Conservation (phyloP, 192 early-diverging fungal species). For the Powellomyces hirtus region DNA sequence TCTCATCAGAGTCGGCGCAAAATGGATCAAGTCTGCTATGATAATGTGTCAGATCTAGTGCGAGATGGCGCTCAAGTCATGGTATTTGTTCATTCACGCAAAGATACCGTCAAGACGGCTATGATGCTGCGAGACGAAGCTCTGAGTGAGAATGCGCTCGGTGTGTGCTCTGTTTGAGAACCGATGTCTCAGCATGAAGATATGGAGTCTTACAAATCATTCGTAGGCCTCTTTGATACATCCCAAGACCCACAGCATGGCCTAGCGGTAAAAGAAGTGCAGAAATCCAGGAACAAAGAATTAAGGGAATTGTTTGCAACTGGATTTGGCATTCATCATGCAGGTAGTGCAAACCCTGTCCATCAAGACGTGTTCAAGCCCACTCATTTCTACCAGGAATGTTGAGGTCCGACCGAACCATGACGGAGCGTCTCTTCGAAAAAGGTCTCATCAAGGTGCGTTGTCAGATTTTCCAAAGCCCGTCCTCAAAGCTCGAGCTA, state of each 20-base stretch:
- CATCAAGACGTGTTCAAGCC: neutral
- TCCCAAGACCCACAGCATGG: conserved; percentile 50
- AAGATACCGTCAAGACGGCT: conserved; percentile 96
- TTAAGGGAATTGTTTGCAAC: conserved; percentile 78
- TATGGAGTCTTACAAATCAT: too few relatives aligned
- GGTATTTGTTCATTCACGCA: conserved; percentile 99
- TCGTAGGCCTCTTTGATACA: conserved; percentile 56
- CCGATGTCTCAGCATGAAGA: too few relatives aligned
- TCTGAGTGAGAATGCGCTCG: conserved; percentile 51
- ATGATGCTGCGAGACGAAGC: conserved; percentile 76
- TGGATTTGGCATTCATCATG: conserved; percentile 96
- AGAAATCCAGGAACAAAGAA: conserved; percentile 77
- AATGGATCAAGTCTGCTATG: conserved; percentile 85
- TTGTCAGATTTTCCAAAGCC: neutral
- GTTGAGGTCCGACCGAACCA: conserved; percentile 79
- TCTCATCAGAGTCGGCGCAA: conserved; percentile 56
- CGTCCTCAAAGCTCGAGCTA: neutral
- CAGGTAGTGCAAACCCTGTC: conserved; percentile 43
- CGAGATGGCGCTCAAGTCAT: conserved; percentile 92
- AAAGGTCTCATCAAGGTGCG: conserved; percentile 71
- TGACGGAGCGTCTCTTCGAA: conserved; percentile 89
- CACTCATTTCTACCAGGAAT: conserved; percentile 50
- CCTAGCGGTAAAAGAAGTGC: conserved; percentile 58
- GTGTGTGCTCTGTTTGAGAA: conserved; percentile 32
- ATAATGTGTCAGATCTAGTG: conserved; percentile 66